A percentile compares a stretch with the other conserved stretches of the same genome.
phyloP scores from a whole-genome alignment of 106 monocot genomes.

The Phalaenopsis equestris region DNA sequence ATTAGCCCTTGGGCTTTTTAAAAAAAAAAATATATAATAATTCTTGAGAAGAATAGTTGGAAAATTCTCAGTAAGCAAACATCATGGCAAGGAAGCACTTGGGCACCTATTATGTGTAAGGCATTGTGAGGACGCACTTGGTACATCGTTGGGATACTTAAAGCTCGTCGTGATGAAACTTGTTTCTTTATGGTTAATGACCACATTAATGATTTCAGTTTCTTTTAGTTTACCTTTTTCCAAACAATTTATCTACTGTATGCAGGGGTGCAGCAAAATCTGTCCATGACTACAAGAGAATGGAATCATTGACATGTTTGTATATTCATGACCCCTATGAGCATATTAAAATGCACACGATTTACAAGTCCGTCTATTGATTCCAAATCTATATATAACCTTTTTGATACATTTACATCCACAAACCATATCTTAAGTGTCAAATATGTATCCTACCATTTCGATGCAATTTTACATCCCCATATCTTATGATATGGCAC shows the following conservation, averaged over 20 bases:
- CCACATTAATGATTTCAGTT: neutral
- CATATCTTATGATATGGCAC: no score
- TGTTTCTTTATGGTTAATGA: no score
- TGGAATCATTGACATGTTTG: neutral
- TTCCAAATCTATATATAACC: neutral
- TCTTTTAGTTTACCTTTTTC: neutral
- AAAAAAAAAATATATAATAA: neutral
- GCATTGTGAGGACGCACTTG: neutral
- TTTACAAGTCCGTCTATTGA: neutral
- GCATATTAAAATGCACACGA: neutral
- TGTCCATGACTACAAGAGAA: neutral
- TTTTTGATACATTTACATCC: no score
- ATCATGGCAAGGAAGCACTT: neutral
- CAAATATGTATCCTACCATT: no score
- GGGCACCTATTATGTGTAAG: neutral
- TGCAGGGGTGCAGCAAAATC: neutral
- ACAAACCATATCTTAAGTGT: no score
- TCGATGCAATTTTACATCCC: no score
- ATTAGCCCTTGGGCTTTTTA: no score
- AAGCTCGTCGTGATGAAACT: no score
- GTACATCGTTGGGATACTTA: neutral
- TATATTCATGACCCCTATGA: neutral
- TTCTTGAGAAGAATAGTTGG: neutral
- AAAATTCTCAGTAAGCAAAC: neutral
- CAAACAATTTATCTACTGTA: neutral